Evolutionary conservation across 2,329 filamentous ascomycete genomes (phyloP).

Genomic region (Blastomyces silverae): DNA sequence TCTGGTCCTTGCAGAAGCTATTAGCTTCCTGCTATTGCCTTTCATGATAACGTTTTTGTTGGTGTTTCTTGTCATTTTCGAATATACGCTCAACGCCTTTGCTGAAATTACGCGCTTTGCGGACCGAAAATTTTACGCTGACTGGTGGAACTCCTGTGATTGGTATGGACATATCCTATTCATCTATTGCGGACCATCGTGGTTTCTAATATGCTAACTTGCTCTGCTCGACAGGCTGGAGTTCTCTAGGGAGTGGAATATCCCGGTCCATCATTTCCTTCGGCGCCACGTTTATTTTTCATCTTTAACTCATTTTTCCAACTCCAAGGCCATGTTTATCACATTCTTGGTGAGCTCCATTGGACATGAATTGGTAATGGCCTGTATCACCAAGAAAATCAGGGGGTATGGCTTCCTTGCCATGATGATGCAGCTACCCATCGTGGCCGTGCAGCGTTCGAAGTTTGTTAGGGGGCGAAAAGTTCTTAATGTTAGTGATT

Average conservation of each 20-base stretch:
- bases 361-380: slow-evolving; percentile 94
- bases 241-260: slow-evolving; percentile 93
- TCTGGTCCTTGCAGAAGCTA: slow-evolving; percentile 79
- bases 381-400: slow-evolving; percentile 94
- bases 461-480: slow-evolving; percentile 65
- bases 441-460: slow-evolving; percentile 83
- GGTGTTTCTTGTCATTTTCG: slow-evolving; percentile 96
- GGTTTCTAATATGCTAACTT: slow-evolving; percentile 14
- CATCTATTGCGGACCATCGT: slow-evolving; percentile 44
- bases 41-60: slow-evolving; percentile 95
- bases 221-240: slow-evolving; percentile 60
- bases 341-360: slow-evolving; percentile 87
- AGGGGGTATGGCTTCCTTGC: slow-evolving; percentile 87
- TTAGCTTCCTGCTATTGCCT: slow-evolving; percentile 85
- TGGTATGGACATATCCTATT: slow-evolving; percentile 31
- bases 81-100: slow-evolving; percentile 90
- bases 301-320: slow-evolving; percentile 67
- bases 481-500: slow-evolving; percentile 59
- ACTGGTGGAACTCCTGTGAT: slow-evolving; percentile 59
- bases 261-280: slow-evolving; percentile 95
- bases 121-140: slow-evolving; percentile 84
- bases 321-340: slow-evolving; percentile 70
- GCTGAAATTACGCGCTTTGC: slow-evolving; percentile 91
- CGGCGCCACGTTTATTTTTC: slow-evolving; percentile 89
- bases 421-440: slow-evolving; percentile 95